A percentile compares a stretch with the other conserved stretches of the same genome.
Evolutionary conservation across 2,329 filamentous ascomycete species (phyloP).

Genomic region (Trichoderma guizhouense): DNA sequence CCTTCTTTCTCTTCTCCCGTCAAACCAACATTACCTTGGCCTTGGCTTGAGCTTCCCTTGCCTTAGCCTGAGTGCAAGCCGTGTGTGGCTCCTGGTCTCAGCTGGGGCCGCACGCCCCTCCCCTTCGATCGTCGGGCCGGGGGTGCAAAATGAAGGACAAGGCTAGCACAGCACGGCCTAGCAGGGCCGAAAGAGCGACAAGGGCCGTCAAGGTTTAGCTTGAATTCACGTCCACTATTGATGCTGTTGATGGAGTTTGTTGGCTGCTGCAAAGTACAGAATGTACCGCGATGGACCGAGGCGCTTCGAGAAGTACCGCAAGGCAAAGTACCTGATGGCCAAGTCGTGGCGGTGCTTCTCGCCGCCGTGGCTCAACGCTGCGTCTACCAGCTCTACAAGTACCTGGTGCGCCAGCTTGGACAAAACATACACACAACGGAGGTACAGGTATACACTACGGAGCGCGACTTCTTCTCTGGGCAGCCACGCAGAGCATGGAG

Average conservation of each 20-base stretch:
- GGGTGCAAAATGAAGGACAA: slow-evolving; percentile 6
- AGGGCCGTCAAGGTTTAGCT: background rate
- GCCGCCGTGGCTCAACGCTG: background rate
- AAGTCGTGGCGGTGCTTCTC: background rate
- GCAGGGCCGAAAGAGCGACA: slow-evolving; percentile 18
- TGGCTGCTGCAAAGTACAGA: background rate
- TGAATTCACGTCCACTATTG: background rate
- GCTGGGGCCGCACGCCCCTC: slow-evolving; percentile 19
- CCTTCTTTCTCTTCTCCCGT: background rate
- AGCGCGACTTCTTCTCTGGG: background rate
- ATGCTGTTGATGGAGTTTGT: background rate
- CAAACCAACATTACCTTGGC: too few species aligned
- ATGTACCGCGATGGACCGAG: background rate
- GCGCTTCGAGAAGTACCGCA: background rate
- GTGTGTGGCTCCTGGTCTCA: slow-evolving; percentile 13
- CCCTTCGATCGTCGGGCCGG: slow-evolving; percentile 19
- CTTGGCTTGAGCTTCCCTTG: background rate
- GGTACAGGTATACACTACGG: background rate
- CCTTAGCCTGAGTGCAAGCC: background rate
- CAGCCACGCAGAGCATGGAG: background rate
- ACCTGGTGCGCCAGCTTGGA: background rate
- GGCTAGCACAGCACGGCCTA: background rate
- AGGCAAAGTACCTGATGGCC: background rate
- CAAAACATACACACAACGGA: background rate
- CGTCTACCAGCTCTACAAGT: background rate